Evolutionary conservation across 164 flowering plant genomes (phyloP).

Genomic region (Chloranthus sessilifolius): DNA sequence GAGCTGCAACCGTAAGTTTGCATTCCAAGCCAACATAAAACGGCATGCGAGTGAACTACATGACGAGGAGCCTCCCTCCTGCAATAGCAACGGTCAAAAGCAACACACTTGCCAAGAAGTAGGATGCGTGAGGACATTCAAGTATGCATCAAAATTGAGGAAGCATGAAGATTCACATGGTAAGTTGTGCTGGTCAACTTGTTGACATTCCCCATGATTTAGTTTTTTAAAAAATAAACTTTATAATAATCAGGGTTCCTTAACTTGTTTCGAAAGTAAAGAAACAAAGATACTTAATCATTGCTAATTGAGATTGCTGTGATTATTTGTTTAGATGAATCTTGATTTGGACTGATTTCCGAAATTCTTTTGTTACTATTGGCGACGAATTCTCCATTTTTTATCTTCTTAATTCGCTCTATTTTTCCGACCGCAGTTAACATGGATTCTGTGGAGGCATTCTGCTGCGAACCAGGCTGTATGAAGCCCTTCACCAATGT

Average conservation of each 20-base stretch:
- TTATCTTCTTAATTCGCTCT: no score
- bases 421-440: no score
- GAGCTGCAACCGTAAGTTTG: conserved; percentile 39
- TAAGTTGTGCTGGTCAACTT: conserved; percentile 16
- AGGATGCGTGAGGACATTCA: conserved; percentile 74
- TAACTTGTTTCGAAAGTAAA: no score
- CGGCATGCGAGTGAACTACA: conserved; percentile 64
- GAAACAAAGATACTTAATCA: no score
- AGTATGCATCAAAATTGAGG: conserved; percentile 47
- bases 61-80: conserved; percentile 18
- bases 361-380: no score
- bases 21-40: conserved; percentile 43
- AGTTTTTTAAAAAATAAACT: no score
- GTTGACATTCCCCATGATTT: not conserved
- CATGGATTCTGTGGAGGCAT: conserved; percentile 52
- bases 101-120: conserved; percentile 46
- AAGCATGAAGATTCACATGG: conserved; percentile 83
- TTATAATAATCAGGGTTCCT: no score
- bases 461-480: conserved; percentile 74
- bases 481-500: conserved; percentile 51
- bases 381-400: no score
- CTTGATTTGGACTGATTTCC: no score
- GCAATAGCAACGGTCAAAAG: conserved; percentile 16
- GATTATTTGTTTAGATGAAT: no score
- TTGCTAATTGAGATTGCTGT: no score